Evolutionary conservation across 2,329 filamentous ascomycete genomes (phyloP).

Genomic region (Xylaria sp.): DNA sequence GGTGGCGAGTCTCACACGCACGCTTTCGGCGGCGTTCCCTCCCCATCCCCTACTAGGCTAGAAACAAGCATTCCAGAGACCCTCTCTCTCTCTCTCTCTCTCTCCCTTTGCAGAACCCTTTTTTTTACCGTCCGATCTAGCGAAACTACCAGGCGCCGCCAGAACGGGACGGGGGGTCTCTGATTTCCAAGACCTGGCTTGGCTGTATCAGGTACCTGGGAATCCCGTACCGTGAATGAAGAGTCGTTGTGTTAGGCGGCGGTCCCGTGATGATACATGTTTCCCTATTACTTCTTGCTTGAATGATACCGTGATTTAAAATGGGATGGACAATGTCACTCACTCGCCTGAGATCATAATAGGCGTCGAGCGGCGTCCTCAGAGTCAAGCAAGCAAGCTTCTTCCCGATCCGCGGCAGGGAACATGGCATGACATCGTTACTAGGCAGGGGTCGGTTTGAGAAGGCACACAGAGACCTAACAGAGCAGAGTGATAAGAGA

Average conservation of each 20-base stretch:
- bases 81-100: neutral
- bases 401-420: slow-evolving; percentile 4
- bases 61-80: slow-evolving; percentile 28
- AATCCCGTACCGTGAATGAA: too few species aligned
- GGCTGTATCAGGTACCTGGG: too few species aligned
- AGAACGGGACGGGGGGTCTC: neutral
- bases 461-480: neutral
- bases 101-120: neutral
- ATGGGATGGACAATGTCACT: neutral
- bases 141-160: too few species aligned
- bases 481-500: neutral
- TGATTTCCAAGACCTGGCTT: neutral
- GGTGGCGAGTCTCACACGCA: slow-evolving; percentile 18
- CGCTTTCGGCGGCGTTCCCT: slow-evolving; percentile 24
- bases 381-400: slow-evolving; percentile 1
- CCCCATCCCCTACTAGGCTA: neutral
- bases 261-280: neutral
- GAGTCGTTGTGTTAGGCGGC: slow-evolving; percentile 1
- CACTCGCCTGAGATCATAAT: neutral
- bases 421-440: slow-evolving; percentile 15
- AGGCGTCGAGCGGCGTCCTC: slow-evolving; percentile 7
- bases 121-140: neutral
- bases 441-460: neutral
- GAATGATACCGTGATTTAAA: neutral
- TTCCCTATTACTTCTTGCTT: neutral